Evolutionary conservation across 805 yeast genomes (phyloP).

Genomic region (Hanseniaspora nectarophila): DNA sequence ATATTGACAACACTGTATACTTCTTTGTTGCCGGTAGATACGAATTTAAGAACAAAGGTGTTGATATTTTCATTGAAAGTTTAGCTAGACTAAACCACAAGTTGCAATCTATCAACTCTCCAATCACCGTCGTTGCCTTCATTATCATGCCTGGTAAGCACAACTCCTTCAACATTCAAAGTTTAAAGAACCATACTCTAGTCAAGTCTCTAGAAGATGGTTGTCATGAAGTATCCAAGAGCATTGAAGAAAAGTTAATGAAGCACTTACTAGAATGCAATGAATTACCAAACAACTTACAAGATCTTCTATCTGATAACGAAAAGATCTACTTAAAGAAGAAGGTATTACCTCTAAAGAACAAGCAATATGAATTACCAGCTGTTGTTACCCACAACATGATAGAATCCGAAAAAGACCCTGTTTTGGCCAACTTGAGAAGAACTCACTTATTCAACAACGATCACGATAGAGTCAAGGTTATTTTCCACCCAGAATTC

Average conservation of each 20-base stretch:
- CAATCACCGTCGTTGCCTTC: constrained; percentile 89
- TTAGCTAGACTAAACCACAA: constrained; percentile 84
- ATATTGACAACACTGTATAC: constrained; percentile 82
- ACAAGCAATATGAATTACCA: constrained; percentile 61
- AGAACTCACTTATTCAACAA: constrained; percentile 81
- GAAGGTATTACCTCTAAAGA: constrained; percentile 82
- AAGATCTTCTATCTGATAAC: constrained; percentile 71
- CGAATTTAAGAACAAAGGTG: constrained; percentile 94
- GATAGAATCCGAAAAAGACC: constrained; percentile 85
- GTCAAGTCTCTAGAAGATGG: constrained; percentile 81
- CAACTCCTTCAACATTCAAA: constrained; percentile 88
- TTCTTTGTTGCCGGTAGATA: constrained; percentile 96
- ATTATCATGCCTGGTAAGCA: constrained; percentile 97
- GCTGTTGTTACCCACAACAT: constrained; percentile 96
- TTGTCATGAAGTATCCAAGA: constrained; percentile 72
- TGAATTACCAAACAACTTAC: constrained; percentile 53
- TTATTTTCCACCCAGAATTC: constrained; percentile 95
- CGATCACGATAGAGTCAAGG: constrained; percentile 83
- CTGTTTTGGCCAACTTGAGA: constrained; percentile 82
- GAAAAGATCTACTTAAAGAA: constrained; percentile 83
- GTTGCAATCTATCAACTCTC: constrained; percentile 68
- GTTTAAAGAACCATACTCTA: constrained; percentile 91
- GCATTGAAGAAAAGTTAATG: constrained; percentile 75
- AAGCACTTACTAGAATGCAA: constrained; percentile 62
- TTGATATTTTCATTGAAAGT: constrained; percentile 85